phyloP scores from a whole-genome alignment of 192 early-diverging fungal species.

The Coemansia sp. region DNA sequence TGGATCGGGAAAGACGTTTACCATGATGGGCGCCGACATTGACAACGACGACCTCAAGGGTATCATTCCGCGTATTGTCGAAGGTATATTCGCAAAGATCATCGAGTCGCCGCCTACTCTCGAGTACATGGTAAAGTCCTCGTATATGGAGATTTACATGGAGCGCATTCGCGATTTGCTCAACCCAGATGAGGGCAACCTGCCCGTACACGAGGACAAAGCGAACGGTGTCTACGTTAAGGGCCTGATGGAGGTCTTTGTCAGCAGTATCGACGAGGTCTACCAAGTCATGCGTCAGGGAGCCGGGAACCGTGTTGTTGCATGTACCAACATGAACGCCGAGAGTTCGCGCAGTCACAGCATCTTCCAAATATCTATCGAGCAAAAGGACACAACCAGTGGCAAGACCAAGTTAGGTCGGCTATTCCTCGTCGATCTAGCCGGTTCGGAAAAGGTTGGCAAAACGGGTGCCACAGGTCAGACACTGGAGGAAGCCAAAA shows the following conservation, averaged over 20 bases:
- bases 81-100: conserved; percentile 93
- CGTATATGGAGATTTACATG: conserved; percentile 99
- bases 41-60: conserved; percentile 89
- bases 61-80: conserved; percentile 96
- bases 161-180: conserved; percentile 97
- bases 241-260: conserved; percentile 95
- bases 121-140: conserved; percentile 98
- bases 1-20: conserved; percentile 94
- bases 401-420: conserved; percentile 91
- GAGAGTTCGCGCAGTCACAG: conserved; percentile 98
- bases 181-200: conserved; percentile 79
- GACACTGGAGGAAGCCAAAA: conserved; percentile 99
- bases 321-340: conserved; percentile 98
- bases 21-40: conserved; percentile 98
- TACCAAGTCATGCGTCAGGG: conserved; percentile 98
- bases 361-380: conserved; percentile 96
- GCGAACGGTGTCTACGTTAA: conserved; percentile 97
- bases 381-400: conserved; percentile 87
- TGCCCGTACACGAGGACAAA: conserved; percentile 98
- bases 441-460: conserved; percentile 96
- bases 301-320: conserved; percentile 82
- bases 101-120: conserved; percentile 86
- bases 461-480: conserved; percentile 99
- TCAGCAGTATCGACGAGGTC: conserved; percentile 91
- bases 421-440: conserved; percentile 96